These are phyloP conservation scores for Copromyces sp. DNA, from an alignment of 495 filamentous ascomycete species.

Conservation along the genomic window DNA sequence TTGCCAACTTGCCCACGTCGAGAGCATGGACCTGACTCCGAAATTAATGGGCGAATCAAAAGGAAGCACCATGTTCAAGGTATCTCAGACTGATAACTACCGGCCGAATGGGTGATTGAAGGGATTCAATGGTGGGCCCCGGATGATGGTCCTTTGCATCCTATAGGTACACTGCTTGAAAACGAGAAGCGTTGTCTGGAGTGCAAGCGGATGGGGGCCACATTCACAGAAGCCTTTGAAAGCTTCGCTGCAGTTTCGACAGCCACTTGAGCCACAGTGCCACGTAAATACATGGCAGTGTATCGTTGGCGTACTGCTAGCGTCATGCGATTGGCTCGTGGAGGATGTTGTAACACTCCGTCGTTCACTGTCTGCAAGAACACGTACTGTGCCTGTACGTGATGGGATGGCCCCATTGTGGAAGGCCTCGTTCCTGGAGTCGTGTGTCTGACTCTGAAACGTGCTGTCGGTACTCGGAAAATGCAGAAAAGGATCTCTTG, in stretches of 20 bases:
- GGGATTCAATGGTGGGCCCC: neutral
- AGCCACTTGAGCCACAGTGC: neutral
- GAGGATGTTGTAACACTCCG: neutral
- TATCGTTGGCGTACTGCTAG: neutral
- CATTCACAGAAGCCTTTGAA: neutral
- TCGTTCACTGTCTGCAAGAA: neutral
- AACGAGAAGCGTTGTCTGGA: neutral
- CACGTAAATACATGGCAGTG: neutral
- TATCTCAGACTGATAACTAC: neutral
- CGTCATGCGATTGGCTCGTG: neutral
- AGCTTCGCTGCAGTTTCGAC: neutral
- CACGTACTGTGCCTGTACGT: neutral
- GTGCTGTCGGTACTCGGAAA: neutral
- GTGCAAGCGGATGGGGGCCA: neutral
- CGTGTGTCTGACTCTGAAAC: conserved; percentile 3
- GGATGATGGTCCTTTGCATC: neutral
- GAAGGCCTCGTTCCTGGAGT: neutral
- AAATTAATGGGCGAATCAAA: neutral
- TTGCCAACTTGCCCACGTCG: neutral
- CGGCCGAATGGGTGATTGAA: neutral
- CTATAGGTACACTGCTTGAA: neutral
- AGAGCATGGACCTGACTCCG: neutral
- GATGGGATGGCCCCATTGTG: neutral
- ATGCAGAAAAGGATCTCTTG: neutral
- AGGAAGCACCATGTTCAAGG: neutral